These are phyloP conservation scores for Flaveria floridana DNA, from an alignment of 140 eudicot species.

Conservation along the genomic window DNA sequence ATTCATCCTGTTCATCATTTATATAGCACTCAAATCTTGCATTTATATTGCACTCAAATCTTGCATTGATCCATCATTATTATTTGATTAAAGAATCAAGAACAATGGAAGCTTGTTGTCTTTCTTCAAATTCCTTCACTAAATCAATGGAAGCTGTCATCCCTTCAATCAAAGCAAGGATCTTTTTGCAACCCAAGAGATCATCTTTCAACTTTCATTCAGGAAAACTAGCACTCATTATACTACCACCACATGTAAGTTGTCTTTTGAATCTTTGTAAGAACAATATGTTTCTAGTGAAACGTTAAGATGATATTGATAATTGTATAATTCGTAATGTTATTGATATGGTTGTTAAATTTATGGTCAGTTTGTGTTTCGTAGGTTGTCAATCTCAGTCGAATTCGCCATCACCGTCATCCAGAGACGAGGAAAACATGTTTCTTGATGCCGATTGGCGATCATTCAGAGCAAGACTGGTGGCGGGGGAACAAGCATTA, in stretches of 20 bases:
- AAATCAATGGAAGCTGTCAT: conserved; percentile 45
- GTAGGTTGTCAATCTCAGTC: conserved; percentile 67
- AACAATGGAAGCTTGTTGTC: conserved; percentile 81
- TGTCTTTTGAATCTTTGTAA: neutral
- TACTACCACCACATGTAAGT: conserved; percentile 54
- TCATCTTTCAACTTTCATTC: conserved; percentile 29
- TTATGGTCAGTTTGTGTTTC: neutral
- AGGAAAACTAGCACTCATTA: conserved; percentile 37
- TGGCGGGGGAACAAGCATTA: conserved; percentile 56
- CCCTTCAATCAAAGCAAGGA: conserved; percentile 49
- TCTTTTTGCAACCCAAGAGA: conserved; percentile 44
- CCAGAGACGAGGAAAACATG: conserved; percentile 48
- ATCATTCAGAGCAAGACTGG: conserved; percentile 75
- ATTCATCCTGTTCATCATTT: conserved; percentile 33
- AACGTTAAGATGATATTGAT: neutral
- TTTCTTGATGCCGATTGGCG: conserved; percentile 65
- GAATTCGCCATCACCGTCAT: conserved; percentile 47
- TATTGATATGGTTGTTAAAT: neutral
- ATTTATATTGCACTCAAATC: conserved; percentile 21
- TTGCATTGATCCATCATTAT: conserved; percentile 20
- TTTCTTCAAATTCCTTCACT: conserved; percentile 61
- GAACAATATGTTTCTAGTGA: neutral
- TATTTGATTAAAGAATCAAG: neutral
- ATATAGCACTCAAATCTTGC: conserved; percentile 26
- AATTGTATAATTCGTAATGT: neutral